A percentile compares a stretch with the other conserved stretches of the same genome.
phyloP scores from a whole-genome alignment of 306 rosid genomes.

The Dryas drummondii region DNA sequence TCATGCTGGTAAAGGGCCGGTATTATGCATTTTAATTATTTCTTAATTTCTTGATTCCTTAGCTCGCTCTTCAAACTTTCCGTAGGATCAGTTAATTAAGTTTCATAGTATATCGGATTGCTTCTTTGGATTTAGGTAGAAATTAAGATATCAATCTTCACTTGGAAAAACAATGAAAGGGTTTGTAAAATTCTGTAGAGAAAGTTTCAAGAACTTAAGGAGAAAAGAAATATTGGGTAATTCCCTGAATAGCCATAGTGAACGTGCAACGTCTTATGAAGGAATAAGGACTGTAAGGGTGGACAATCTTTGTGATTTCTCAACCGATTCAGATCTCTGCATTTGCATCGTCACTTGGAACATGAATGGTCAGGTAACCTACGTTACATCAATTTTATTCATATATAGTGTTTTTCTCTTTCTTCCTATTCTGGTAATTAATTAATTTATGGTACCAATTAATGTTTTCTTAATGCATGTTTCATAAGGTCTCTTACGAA shows the following conservation, averaged over 20 bases:
- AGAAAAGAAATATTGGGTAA: conserved; percentile 26
- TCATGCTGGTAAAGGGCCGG: conserved; percentile 43
- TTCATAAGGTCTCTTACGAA: conserved; percentile 36
- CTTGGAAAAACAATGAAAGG: background rate
- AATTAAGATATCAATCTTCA: too few species aligned
- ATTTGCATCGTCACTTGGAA: conserved; percentile 70
- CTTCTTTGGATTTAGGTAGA: too few species aligned
- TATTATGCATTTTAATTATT: background rate
- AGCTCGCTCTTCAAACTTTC: too few species aligned
- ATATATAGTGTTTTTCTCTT: too few species aligned
- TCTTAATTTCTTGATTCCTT: too few species aligned
- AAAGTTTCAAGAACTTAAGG: conserved; percentile 27
- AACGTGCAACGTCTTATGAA: conserved; percentile 27
- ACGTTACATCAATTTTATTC: too few species aligned
- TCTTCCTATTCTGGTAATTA: too few species aligned
- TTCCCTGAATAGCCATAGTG: conserved; percentile 33
- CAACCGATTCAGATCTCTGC: conserved; percentile 50
- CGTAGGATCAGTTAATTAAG: too few species aligned
- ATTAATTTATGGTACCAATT: too few species aligned
- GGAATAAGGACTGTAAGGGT: conserved; percentile 55
- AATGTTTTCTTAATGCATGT: too few species aligned
- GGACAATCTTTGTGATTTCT: conserved; percentile 36
- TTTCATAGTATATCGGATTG: too few species aligned
- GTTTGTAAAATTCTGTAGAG: conserved; percentile 14
- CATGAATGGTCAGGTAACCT: conserved; percentile 64